Evolutionary conservation across 805 yeast species (phyloP).

Genomic region (Starmerella kuoi): DNA sequence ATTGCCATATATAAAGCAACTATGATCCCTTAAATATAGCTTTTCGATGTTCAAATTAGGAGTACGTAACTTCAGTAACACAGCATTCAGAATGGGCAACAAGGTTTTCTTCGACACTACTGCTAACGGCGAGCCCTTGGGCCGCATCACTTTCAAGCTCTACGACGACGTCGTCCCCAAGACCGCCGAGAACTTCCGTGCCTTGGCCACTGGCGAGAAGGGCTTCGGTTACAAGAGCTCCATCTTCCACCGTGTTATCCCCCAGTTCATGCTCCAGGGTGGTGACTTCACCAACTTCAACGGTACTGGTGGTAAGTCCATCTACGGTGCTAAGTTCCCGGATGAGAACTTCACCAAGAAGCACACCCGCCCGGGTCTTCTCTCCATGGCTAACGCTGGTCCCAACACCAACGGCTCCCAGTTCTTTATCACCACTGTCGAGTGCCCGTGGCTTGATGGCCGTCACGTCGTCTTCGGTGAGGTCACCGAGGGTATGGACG

Average conservation of each 20-base stretch:
- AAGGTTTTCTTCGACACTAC: conserved; percentile 72
- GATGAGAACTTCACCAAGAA: conserved; percentile 66
- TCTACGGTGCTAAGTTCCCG: conserved; percentile 58
- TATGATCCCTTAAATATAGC: background rate
- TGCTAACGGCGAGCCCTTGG: conserved; percentile 65
- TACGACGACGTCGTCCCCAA: conserved; percentile 88
- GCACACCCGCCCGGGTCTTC: conserved; percentile 70
- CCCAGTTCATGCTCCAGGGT: conserved; percentile 94
- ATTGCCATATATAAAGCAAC: conserved; percentile 18
- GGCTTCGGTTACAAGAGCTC: conserved; percentile 83
- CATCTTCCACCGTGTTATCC: conserved; percentile 92
- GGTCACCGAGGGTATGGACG: conserved; percentile 70
- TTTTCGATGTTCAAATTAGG: conserved; percentile 15
- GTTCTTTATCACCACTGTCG: conserved; percentile 87
- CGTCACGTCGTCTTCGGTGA: conserved; percentile 94
- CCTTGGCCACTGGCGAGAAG: conserved; percentile 86
- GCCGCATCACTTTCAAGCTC: conserved; percentile 76
- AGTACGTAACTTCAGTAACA: conserved; percentile 18
- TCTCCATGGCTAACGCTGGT: conserved; percentile 97
- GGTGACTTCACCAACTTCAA: conserved; percentile 78
- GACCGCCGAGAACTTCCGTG: conserved; percentile 94
- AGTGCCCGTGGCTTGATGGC: conserved; percentile 83
- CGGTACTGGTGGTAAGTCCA: conserved; percentile 87
- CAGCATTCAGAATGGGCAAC: conserved; percentile 27
- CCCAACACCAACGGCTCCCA: conserved; percentile 98